These are phyloP conservation scores for Gomphus bonarii DNA, from an alignment of 1,284 basidiomycete species.

Conservation along the genomic window DNA sequence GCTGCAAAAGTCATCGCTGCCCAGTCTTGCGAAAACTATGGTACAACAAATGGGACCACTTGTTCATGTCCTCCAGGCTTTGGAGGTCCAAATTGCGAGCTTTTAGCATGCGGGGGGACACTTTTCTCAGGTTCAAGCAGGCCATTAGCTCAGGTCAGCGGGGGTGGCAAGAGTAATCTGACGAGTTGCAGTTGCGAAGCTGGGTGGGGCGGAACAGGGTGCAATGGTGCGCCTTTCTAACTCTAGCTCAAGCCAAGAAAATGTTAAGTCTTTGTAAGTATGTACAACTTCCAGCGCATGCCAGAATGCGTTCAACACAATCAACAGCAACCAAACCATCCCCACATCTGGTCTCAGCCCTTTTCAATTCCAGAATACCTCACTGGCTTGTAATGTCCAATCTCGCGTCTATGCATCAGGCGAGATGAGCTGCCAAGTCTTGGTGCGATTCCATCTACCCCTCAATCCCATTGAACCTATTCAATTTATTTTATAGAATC, in stretches of 20 bases:
- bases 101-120: constrained; percentile 67
- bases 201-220: constrained; percentile 71
- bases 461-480: neutral
- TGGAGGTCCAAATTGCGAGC: constrained; percentile 58
- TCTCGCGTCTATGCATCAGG: constrained; percentile 55
- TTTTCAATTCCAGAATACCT: constrained; percentile 36
- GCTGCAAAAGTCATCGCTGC: constrained; percentile 1
- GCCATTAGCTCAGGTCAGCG: constrained; percentile 31
- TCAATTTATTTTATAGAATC: constrained; percentile 41
- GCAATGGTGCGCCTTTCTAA: constrained; percentile 37
- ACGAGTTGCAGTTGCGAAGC: constrained; percentile 56
- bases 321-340: constrained; percentile 21
- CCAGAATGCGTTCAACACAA: constrained; percentile 40
- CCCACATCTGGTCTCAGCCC: constrained; percentile 12
- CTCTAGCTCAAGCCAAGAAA: neutral
- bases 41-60: constrained; percentile 37
- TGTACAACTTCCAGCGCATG: constrained; percentile 54
- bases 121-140: constrained; percentile 63
- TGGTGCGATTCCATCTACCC: constrained; percentile 35
- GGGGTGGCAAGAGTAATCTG: constrained; percentile 43
- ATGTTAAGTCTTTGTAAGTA: constrained; percentile 23
- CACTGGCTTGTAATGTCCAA: constrained; percentile 51
- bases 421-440: constrained; percentile 66
- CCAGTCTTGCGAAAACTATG: constrained; percentile 60
- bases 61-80: constrained; percentile 75